Conservation (phyloP, 768 basidiomycete species). For the Pisolithus marmoratus region DNA sequence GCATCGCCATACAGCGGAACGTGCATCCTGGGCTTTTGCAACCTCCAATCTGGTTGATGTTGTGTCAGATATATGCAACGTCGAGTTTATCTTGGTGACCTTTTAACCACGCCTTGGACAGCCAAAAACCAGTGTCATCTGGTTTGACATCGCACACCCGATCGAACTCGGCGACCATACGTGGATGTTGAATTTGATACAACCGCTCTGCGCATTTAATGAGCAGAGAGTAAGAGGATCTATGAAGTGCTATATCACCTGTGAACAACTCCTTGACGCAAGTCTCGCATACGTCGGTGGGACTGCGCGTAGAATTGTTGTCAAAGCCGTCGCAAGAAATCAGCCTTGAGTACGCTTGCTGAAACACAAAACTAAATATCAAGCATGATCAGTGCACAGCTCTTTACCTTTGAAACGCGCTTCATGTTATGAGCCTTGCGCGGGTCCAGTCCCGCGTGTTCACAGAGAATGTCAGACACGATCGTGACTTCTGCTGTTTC, state of each 20-base stretch:
- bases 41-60: constrained; percentile 59
- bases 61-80: constrained; percentile 2
- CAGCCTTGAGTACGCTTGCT: constrained; percentile 24
- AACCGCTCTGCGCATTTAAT: constrained; percentile 47
- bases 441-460: constrained; percentile 60
- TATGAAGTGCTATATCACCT: constrained; percentile 35
- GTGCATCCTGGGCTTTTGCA: constrained; percentile 75
- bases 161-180: constrained; percentile 54
- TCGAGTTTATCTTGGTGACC: constrained; percentile 35
- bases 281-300: constrained; percentile 50
- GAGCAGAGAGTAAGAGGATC: not conserved
- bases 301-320: constrained; percentile 43
- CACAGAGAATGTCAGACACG: constrained; percentile 51
- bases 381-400: not conserved
- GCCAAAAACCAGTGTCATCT: constrained; percentile 52
- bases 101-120: constrained; percentile 76
- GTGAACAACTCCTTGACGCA: constrained; percentile 56
- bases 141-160: constrained; percentile 38
- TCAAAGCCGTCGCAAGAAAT: constrained; percentile 36
- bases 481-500: constrained; percentile 15
- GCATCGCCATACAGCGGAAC: constrained; percentile 51
- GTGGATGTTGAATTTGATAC: constrained; percentile 66
- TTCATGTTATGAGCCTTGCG: constrained; percentile 59
- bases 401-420: constrained; percentile 50
- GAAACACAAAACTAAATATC: not conserved